Percentiles rank a stretch among this genome's conserved stretches.
These are phyloP conservation scores for Candida buenavistaensis DNA, from an alignment of 1,139 yeast genomes.

Conservation along the genomic window DNA sequence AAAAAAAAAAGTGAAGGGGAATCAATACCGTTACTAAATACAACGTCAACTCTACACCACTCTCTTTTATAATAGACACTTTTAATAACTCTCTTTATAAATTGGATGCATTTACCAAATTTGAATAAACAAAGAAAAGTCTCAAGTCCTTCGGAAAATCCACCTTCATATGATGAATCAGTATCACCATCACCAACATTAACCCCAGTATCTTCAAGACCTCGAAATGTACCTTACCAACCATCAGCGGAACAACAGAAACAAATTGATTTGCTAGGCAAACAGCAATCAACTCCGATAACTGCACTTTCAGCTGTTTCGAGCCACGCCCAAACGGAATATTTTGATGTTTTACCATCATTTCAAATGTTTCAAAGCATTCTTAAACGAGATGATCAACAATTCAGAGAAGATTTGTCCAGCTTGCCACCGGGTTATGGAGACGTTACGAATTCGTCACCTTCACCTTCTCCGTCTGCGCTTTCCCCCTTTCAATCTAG, in stretches of 20 bases:
- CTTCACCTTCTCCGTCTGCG: slow-evolving; percentile 25
- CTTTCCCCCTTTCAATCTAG: slow-evolving; percentile 13
- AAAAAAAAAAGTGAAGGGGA: too few species aligned
- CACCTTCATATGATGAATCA: slow-evolving; percentile 5
- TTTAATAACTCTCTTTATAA: background rate
- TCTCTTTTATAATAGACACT: too few species aligned
- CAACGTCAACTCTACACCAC: too few species aligned
- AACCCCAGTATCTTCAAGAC: slow-evolving; percentile 2
- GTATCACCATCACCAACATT: slow-evolving; percentile 1
- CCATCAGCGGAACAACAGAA: slow-evolving; percentile 39
- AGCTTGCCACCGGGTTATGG: slow-evolving; percentile 44
- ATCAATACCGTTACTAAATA: too few species aligned
- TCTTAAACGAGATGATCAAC: slow-evolving; percentile 47
- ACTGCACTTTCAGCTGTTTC: slow-evolving; percentile 24
- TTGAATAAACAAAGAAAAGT: background rate
- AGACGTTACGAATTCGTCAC: slow-evolving; percentile 30
- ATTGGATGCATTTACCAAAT: slow-evolving; percentile 3
- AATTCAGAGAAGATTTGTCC: slow-evolving; percentile 39
- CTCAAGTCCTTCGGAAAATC: slow-evolving; percentile 1
- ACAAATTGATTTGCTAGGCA: slow-evolving; percentile 33
- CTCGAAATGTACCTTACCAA: slow-evolving; percentile 28
- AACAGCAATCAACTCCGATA: slow-evolving; percentile 17
- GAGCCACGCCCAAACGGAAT: slow-evolving; percentile 41
- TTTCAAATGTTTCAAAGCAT: slow-evolving; percentile 64
- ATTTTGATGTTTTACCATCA: slow-evolving; percentile 59